Percentiles rank a stretch among this genome's conserved stretches.
These are phyloP conservation scores for Penicillium riverlandense DNA, from an alignment of 495 filamentous ascomycete genomes.

Conservation along the genomic window DNA sequence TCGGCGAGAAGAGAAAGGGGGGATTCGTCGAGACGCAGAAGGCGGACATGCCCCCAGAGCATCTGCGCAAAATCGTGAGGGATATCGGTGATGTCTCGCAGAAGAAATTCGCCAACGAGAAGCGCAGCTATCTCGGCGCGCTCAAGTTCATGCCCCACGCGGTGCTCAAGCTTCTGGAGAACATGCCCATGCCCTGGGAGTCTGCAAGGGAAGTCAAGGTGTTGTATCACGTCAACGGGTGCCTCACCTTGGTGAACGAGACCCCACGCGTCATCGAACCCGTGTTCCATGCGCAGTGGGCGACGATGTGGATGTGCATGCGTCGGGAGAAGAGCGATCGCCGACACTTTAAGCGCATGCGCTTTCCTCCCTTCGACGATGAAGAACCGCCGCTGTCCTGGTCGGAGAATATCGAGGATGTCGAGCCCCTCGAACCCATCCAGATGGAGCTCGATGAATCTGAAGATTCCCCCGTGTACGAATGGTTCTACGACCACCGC, in stretches of 20 bases:
- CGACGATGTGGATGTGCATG: slow-evolving; percentile 99
- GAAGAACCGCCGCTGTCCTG: slow-evolving; percentile 96
- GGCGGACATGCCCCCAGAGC: slow-evolving; percentile 97
- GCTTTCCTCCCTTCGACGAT: slow-evolving; percentile 98
- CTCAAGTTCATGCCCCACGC: slow-evolving; percentile 99
- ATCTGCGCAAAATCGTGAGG: slow-evolving; percentile 95
- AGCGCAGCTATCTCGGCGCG: slow-evolving; percentile 94
- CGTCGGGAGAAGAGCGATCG: slow-evolving; percentile 95
- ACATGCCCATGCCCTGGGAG: slow-evolving; percentile 99
- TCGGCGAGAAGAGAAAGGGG: slow-evolving; percentile 92
- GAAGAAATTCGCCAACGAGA: slow-evolving; percentile 98
- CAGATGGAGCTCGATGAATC: slow-evolving; percentile 97
- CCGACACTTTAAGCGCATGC: slow-evolving; percentile 96
- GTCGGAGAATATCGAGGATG: slow-evolving; percentile 98
- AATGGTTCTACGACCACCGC: slow-evolving; percentile 97
- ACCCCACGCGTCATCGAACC: slow-evolving; percentile 95
- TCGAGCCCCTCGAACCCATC: slow-evolving; percentile 95
- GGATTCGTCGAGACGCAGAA: slow-evolving; percentile 98
- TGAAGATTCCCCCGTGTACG: slow-evolving; percentile 86
- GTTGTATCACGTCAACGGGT: slow-evolving; percentile 96
- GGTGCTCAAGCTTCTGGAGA: slow-evolving; percentile 97
- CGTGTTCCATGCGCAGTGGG: slow-evolving; percentile 98
- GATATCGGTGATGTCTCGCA: slow-evolving; percentile 99
- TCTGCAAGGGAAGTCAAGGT: slow-evolving; percentile 93
- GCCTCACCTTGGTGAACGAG: slow-evolving; percentile 95